Evolutionary conservation across 148 eudicot species (phyloP).

Genomic region (Beta vulgaris): DNA sequence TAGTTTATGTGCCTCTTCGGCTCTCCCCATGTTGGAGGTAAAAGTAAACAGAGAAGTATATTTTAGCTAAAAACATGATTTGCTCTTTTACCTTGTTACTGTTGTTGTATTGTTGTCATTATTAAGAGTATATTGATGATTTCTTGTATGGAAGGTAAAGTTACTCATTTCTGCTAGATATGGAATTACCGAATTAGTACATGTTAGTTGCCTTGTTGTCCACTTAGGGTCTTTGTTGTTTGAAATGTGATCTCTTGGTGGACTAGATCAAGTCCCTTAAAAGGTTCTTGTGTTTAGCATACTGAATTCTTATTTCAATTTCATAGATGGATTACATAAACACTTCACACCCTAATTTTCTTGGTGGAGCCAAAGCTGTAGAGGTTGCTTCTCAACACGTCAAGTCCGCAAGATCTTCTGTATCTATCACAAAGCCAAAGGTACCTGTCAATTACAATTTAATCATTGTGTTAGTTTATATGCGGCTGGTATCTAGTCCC

Average conservation of each 20-base stretch:
- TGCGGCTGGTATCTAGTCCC: neutral
- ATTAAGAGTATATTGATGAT: neutral
- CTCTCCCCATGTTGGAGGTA: too few relatives aligned
- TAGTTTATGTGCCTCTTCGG: too few relatives aligned
- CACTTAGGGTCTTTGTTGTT: neutral
- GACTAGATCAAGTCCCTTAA: neutral
- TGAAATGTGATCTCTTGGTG: neutral
- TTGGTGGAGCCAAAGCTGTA: constrained; percentile 93
- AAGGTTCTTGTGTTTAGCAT: neutral
- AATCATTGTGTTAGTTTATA: neutral
- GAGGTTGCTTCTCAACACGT: constrained; percentile 63
- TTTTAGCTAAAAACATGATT: neutral
- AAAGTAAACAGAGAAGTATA: too few relatives aligned
- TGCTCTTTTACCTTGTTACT: neutral
- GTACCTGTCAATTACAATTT: constrained; percentile 28
- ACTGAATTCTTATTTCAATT: constrained; percentile 15
- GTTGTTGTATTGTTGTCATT: neutral
- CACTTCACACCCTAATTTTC: constrained; percentile 80
- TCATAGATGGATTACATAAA: constrained; percentile 92
- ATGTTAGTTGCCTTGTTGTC: too few relatives aligned
- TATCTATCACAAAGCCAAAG: constrained; percentile 55
- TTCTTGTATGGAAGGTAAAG: neutral
- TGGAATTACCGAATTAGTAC: too few relatives aligned
- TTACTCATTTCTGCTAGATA: too few relatives aligned
- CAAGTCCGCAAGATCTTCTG: constrained; percentile 50